Evolutionary conservation across 345 rosid species (phyloP), one percentile per base, ranked within the genome.

Genomic region (Punica granatum): DNA sequence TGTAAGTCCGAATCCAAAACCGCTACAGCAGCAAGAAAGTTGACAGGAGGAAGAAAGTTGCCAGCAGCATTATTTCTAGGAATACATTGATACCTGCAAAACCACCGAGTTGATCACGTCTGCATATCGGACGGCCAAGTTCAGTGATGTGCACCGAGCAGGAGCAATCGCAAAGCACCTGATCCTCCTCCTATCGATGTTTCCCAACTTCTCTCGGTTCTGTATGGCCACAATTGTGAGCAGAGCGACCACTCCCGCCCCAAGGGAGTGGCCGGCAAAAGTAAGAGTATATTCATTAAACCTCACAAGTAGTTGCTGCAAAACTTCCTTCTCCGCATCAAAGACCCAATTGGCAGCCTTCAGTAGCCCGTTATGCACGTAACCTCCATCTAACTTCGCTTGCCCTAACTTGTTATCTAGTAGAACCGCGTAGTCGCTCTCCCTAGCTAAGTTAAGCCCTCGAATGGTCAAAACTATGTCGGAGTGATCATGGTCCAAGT

Each of bases 81-180:
- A 13, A 51, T 6, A 64, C 1, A 12, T 58, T 23, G 67, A 42
- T 83, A 89, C 97, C 97, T 89, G 98, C 60, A 90, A 89, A 73
- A 90, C 96, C 18, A 93, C 67, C 61, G 97, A 88, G 60, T 89
- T 87, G 66, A 90, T 90, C 66, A 90, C 76, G 81, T 93, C 97
- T 13, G 92, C 90, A 77, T 88, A 93, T 70, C 94, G 84, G 60
- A 93, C 94, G 0, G 97, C 98, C 82, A 93, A 75, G 78, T 93
- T 92, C 70, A 93, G 83, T 25, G 96, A 90, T 85, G 88, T 76
- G 69, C 98, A 93, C 73, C 97, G 83, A 11, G 90, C 79, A 76
- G 99, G 96, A 78, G 99, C 99, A 72, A 90, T 67, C 33, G 92
- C 91, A 70, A 82, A 90, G 77, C 99, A 89, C 80, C 92, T 81